These are phyloP conservation scores for Brassica juncea DNA, from an alignment of 345 rosid species.

Conservation along the genomic window DNA sequence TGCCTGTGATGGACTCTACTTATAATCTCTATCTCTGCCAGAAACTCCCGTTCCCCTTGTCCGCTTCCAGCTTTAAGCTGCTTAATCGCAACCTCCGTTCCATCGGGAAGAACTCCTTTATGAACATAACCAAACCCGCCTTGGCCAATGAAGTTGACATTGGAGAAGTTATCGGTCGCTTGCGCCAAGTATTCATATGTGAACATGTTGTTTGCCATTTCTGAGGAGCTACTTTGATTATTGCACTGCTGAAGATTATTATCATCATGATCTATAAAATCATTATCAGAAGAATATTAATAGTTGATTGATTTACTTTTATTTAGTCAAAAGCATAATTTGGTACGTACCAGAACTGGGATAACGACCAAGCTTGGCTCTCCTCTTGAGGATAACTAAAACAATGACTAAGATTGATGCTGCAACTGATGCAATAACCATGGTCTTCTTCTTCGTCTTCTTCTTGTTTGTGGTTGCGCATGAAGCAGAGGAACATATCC, in stretches of 20 bases:
- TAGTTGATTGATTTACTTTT: no score
- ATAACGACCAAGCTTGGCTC: no score
- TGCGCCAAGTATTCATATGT: constrained; percentile 53
- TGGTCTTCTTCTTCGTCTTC: no score
- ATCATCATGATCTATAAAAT: no score
- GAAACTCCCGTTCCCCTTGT: constrained; percentile 71
- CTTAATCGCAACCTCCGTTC: constrained; percentile 64
- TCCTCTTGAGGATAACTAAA: no score
- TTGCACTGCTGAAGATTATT: constrained; percentile 42
- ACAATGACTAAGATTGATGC: no score
- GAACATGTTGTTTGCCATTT: constrained; percentile 40
- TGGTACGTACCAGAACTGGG: no score
- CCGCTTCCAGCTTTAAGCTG: constrained; percentile 69
- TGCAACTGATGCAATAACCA: no score
- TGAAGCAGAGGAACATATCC: no score
- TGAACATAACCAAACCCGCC: constrained; percentile 85
- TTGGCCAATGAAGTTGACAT: constrained; percentile 59
- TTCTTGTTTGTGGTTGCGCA: no score
- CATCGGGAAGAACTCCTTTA: constrained; percentile 58
- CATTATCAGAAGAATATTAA: no score
- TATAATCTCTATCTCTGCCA: constrained; percentile 60
- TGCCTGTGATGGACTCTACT: constrained; percentile 68
- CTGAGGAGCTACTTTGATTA: constrained; percentile 31
- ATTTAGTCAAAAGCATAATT: no score
- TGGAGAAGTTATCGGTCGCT: constrained; percentile 58